Evolutionary conservation across 257 asterid species (phyloP).

Genomic region (Thymus mandschuricus): DNA sequence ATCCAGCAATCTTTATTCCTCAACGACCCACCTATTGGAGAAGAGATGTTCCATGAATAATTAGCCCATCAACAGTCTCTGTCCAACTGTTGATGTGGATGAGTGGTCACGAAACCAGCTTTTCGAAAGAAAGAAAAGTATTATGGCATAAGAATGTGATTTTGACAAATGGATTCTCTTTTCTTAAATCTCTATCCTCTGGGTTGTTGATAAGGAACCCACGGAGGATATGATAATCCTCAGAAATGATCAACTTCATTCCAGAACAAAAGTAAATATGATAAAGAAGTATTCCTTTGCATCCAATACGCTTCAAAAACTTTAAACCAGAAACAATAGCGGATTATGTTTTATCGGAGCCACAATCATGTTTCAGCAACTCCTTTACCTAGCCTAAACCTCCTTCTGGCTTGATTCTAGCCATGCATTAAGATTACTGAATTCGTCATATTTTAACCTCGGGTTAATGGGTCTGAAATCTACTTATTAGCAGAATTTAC

Average conservation of each 20-base stretch:
- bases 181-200: conserved; percentile 32
- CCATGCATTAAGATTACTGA: too few relatives aligned
- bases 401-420: not conserved
- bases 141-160: conserved; percentile 37
- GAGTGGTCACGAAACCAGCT: conserved; percentile 37
- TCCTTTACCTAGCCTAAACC: conserved; percentile 7
- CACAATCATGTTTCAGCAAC: conserved; percentile 10
- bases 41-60: conserved; percentile 28
- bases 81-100: conserved; percentile 25
- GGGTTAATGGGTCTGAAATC: not conserved
- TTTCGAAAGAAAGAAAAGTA: conserved; percentile 31
- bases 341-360: conserved; percentile 2
- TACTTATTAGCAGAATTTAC: not conserved
- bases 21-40: conserved; percentile 27
- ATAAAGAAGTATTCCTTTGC: conserved; percentile 30
- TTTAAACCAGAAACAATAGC: not conserved
- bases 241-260: conserved; percentile 24
- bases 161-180: conserved; percentile 33
- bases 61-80: conserved; percentile 22
- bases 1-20: conserved; percentile 37
- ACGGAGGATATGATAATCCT: conserved; percentile 39
- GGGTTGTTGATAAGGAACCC: conserved; percentile 46
- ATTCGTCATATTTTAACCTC: too few relatives aligned
- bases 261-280: conserved; percentile 34
- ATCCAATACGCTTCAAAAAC: conserved; percentile 24